These are phyloP conservation scores for Lyophyllum decastes DNA, from an alignment of 768 basidiomycete species.

Conservation along the genomic window DNA sequence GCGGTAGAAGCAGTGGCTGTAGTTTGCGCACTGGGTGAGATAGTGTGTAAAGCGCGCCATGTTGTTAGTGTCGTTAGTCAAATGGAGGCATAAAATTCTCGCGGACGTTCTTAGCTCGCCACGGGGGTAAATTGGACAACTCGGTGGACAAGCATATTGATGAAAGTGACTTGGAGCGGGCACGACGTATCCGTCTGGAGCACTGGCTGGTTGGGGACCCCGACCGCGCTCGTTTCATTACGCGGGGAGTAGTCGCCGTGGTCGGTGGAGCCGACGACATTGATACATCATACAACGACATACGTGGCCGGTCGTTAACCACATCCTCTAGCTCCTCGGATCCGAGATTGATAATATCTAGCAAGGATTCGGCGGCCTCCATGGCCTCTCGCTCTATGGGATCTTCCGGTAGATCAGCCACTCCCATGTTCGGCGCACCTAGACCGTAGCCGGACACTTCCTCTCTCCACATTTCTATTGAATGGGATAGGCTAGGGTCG, in stretches of 20 bases:
- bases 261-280: slow-evolving; percentile 9
- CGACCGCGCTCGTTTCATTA: slow-evolving; percentile 23
- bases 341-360: slow-evolving; percentile 9
- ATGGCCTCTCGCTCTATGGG: slow-evolving; percentile 9
- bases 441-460: slow-evolving; percentile 31
- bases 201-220: slow-evolving; percentile 12
- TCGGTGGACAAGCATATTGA: slow-evolving; percentile 6
- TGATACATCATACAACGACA: slow-evolving; percentile 11
- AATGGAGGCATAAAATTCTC: slow-evolving; percentile 1
- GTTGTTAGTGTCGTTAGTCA: slow-evolving; percentile 1
- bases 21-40: not conserved
- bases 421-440: slow-evolving; percentile 11
- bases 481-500: slow-evolving; percentile 18
- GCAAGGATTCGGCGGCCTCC: slow-evolving; percentile 10
- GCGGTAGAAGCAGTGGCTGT: not conserved
- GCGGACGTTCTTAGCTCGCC: slow-evolving; percentile 6
- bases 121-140: slow-evolving; percentile 5
- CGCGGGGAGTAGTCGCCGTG: slow-evolving; percentile 9
- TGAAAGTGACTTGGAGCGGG: slow-evolving; percentile 13
- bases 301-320: slow-evolving; percentile 3
- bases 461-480: slow-evolving; percentile 47
- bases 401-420: slow-evolving; percentile 16
- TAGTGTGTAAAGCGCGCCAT: not conserved
- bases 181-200: slow-evolving; percentile 7
- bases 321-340: slow-evolving; percentile 6